These are phyloP conservation scores for Backusella psychrophila DNA, from an alignment of 192 early-diverging fungal species.

Conservation along the genomic window DNA sequence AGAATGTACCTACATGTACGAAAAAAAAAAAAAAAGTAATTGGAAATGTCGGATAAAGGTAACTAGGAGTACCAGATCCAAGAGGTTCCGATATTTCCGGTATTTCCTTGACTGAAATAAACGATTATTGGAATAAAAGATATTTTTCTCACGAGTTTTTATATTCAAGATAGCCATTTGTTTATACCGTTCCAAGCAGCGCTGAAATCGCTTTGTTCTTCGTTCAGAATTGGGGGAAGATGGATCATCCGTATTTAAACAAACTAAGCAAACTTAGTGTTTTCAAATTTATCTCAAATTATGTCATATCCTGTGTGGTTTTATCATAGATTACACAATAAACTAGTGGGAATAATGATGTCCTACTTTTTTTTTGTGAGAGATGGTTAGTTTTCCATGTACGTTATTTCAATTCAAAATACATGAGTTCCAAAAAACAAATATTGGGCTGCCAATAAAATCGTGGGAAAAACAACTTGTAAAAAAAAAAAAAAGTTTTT, in stretches of 20 bases:
- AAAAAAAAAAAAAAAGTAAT: not conserved
- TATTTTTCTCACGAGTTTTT: not conserved
- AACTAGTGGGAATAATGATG: not conserved
- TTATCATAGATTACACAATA: not conserved
- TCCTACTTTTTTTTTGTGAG: not conserved
- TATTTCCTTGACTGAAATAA: not conserved
- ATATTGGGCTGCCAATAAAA: not conserved
- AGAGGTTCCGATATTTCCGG: not conserved
- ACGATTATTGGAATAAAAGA: not conserved
- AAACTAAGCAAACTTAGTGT: not conserved
- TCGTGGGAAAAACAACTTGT: not conserved
- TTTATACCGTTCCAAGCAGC: not conserved
- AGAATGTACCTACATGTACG: not conserved
- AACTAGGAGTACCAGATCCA: not conserved
- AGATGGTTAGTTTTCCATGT: not conserved
- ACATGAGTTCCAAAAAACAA: not conserved
- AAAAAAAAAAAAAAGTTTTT: not conserved
- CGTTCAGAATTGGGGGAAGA: not conserved
- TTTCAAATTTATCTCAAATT: not conserved
- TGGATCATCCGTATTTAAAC: not conserved
- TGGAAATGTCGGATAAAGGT: not conserved
- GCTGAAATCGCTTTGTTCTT: not conserved
- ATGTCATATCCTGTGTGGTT: not conserved
- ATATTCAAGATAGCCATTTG: not conserved
- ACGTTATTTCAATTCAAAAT: not conserved